phyloP scores from a whole-genome alignment of 1,284 basidiomycete genomes.

The Caloboletus inedulis region DNA sequence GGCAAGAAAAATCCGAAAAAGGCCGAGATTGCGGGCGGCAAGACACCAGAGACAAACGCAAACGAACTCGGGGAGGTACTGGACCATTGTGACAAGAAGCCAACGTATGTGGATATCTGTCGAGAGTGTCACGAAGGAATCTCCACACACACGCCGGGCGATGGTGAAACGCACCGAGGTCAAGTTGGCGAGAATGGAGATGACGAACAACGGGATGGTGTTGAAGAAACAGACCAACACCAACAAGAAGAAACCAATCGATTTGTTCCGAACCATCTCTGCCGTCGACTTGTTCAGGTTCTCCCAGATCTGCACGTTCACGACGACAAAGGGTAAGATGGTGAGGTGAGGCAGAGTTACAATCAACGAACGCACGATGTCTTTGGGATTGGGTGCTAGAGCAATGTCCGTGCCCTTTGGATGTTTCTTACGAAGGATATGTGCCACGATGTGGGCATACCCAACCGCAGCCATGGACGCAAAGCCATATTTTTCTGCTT shows the following conservation, averaged over 20 bases:
- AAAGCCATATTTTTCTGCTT: slow-evolving; percentile 89
- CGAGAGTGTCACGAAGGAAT: slow-evolving; percentile 8
- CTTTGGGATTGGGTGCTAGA: slow-evolving; percentile 82
- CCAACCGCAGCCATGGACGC: slow-evolving; percentile 91
- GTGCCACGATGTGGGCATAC: slow-evolving; percentile 84
- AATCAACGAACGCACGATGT: slow-evolving; percentile 56
- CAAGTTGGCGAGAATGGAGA: slow-evolving; percentile 81
- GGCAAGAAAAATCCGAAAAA: slow-evolving; percentile 89
- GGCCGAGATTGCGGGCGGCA: slow-evolving; percentile 84
- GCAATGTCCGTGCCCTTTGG: slow-evolving; percentile 69
- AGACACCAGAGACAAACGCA: slow-evolving; percentile 79
- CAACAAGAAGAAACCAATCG: slow-evolving; percentile 75
- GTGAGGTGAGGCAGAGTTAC: neutral
- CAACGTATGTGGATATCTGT: slow-evolving; percentile 64
- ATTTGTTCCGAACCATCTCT: slow-evolving; percentile 63
- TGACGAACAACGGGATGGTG: slow-evolving; percentile 81
- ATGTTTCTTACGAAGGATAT: slow-evolving; percentile 62
- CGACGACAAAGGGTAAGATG: neutral
- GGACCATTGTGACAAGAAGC: slow-evolving; percentile 71
- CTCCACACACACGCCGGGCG: neutral
- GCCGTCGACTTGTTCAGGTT: slow-evolving; percentile 77
- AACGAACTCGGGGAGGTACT: slow-evolving; percentile 59
- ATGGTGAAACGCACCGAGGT: slow-evolving; percentile 50
- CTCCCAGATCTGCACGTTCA: slow-evolving; percentile 65
- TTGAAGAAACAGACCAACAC: slow-evolving; percentile 83